Conservation (phyloP, 306 rosid genomes). For the Canavalia gladiata region DNA sequence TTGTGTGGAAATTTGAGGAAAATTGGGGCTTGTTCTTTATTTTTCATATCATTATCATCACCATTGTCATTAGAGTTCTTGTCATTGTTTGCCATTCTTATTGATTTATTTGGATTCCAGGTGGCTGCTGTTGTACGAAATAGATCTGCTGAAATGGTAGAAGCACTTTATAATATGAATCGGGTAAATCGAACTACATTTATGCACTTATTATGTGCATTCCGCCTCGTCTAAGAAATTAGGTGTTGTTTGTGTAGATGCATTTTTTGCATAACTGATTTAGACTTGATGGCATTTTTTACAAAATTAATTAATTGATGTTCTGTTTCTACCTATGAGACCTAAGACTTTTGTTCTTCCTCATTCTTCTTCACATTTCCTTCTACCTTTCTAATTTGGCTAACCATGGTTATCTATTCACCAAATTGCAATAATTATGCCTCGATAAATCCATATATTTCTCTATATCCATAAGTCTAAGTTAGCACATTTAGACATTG, state of each 20-base stretch:
- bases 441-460: slow-evolving; percentile 1
- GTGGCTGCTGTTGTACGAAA: slow-evolving; percentile 69
- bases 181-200: slow-evolving; percentile 54
- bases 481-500: neutral
- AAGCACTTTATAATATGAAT: slow-evolving; percentile 82
- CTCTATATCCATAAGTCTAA: neutral
- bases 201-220: neutral
- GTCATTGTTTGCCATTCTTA: slow-evolving; percentile 32
- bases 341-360: slow-evolving; percentile 29
- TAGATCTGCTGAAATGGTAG: slow-evolving; percentile 80
- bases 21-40: neutral
- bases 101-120: slow-evolving; percentile 59
- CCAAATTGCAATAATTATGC: slow-evolving; percentile 12
- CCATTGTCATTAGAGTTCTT: slow-evolving; percentile 14
- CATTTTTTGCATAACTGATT: neutral
- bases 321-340: slow-evolving; percentile 22
- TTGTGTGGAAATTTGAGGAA: slow-evolving; percentile 35
- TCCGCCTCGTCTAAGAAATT: slow-evolving; percentile 28
- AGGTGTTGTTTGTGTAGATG: slow-evolving; percentile 18
- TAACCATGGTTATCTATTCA: neutral
- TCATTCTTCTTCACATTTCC: neutral
- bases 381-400: neutral
- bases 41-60: slow-evolving; percentile 5
- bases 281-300: slow-evolving; percentile 18
- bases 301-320: slow-evolving; percentile 4